Evolutionary conservation across 371 early-diverging fungal species (phyloP).

Genomic region (Actinomortierella ambigua): DNA sequence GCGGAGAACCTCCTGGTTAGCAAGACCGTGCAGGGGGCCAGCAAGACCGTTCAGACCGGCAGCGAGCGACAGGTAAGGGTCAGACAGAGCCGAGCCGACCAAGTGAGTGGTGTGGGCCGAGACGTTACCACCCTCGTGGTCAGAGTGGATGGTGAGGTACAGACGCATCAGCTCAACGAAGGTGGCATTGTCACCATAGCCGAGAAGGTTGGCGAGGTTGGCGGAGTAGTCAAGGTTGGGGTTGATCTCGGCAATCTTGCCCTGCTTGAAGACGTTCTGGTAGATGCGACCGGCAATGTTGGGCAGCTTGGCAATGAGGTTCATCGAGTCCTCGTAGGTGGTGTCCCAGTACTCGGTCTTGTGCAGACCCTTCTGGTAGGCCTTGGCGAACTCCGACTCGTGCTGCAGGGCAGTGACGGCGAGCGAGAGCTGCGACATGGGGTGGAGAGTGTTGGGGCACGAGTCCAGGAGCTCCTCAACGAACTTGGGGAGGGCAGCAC

Average conservation of each 20-base stretch:
- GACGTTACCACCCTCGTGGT: conserved; percentile 99
- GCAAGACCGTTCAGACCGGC: conserved; percentile 98
- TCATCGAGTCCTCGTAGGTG: conserved; percentile 96
- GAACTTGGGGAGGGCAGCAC: conserved; percentile 88
- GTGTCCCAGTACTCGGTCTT: conserved; percentile 98
- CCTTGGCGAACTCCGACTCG: conserved; percentile 95
- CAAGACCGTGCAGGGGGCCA: conserved; percentile 99
- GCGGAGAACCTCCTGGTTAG: conserved; percentile 99
- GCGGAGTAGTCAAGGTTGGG: conserved; percentile 89
- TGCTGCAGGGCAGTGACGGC: conserved; percentile 97
- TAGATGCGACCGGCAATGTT: conserved; percentile 97
- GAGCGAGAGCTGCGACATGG: conserved; percentile 97
- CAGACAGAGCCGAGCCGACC: conserved; percentile 96
- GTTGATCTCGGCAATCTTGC: conserved; percentile 87
- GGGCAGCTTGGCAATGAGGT: conserved; percentile 98
- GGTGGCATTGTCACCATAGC: conserved; percentile 85
- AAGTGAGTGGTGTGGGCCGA: conserved; percentile 94
- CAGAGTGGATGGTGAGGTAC: conserved; percentile 98
- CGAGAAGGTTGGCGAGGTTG: conserved; percentile 94
- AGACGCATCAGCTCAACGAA: conserved; percentile 98
- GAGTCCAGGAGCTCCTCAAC: conserved; percentile 96
- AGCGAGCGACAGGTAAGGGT: conserved; percentile 97
- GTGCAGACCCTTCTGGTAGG: conserved; percentile 92
- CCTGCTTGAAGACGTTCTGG: conserved; percentile 98
- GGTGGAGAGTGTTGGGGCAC: conserved; percentile 97